Evolutionary conservation across 805 yeast genomes (phyloP), one percentile per base, ranked within the genome.

Genomic region (Debaryomyces maramus): DNA sequence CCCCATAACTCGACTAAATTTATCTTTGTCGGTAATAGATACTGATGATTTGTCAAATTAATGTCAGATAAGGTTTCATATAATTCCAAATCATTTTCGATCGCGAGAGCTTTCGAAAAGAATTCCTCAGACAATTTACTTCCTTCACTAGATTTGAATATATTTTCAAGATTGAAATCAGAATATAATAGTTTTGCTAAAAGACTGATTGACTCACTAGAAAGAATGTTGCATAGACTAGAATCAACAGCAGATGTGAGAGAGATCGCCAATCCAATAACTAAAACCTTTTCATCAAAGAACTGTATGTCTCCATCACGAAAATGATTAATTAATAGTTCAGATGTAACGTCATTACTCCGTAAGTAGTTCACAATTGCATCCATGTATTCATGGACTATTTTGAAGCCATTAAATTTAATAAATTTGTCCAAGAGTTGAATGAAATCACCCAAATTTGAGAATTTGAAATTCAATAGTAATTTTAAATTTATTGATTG

Each of bases 401-500:
- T 38, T 1, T 39, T 32, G 22, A 46, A 50, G 0, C 71, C 72
- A 43, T 68, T 67, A 51, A 77, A 74, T 22, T 59, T 60, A 14
- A 63, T 63, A 15, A 79, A 56, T 30, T 66, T 58, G 15, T 59
- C 50, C 19, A 76, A 38, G 37, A 66, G 47, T 0, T 55, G 46
- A 15, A 52, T 43, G 24, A 73, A 50, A 3, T 47, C 37, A 7
- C 53, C 43, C 1, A 39, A 21, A 10, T 31, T 24, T 6, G 58
- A 43, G 0, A 61, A 46, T 30, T 72, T 57, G 29, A 73, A 57
- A 46, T 67, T 63, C 11, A 73, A 55, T 22, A 81, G 42, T 6
- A 78, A 51, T 39, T 67, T 65, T 39, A 84, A 53, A 44, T 73
- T 70, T 23, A 80, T 57, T 0, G 82, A 72, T 48, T 83, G 88